Evolutionary conservation across 331 rosid species (phyloP).

Genomic region (Stylosanthes scabra): DNA sequence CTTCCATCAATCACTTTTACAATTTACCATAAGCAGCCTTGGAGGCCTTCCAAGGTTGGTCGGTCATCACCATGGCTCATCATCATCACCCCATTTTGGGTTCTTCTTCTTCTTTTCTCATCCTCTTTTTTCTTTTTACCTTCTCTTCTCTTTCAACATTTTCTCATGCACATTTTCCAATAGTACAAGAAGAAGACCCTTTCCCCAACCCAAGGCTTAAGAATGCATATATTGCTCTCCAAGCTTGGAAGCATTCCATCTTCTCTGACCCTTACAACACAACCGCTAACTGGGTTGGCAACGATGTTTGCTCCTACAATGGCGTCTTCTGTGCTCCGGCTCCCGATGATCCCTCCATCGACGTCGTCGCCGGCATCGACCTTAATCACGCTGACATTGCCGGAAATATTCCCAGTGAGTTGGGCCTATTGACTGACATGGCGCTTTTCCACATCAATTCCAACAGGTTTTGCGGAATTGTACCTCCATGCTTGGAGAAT

Average conservation of each 20-base stretch:
- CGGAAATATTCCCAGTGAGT: slow-evolving; percentile 58
- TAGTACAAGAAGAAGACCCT: neutral
- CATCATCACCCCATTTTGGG: slow-evolving; percentile 29
- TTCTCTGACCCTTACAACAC: slow-evolving; percentile 61
- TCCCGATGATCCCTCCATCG: slow-evolving; percentile 48
- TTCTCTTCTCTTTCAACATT: slow-evolving; percentile 34
- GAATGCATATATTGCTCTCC: slow-evolving; percentile 56
- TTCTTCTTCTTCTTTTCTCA: slow-evolving; percentile 4
- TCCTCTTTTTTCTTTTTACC: slow-evolving; percentile 5
- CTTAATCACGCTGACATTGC: slow-evolving; percentile 72
- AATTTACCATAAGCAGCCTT: slow-evolving; percentile 46
- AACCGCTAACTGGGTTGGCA: slow-evolving; percentile 64
- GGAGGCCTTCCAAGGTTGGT: slow-evolving; percentile 56
- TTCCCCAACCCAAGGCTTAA: slow-evolving; percentile 46
- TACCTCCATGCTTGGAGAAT: slow-evolving; percentile 49
- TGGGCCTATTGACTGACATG: slow-evolving; percentile 54
- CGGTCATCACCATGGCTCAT: slow-evolving; percentile 48
- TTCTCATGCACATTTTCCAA: slow-evolving; percentile 21
- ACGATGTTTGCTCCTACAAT: slow-evolving; percentile 66
- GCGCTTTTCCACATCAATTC: slow-evolving; percentile 70
- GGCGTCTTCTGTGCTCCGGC: slow-evolving; percentile 70
- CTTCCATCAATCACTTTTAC: neutral
- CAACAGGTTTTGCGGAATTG: slow-evolving; percentile 67
- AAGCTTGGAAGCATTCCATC: slow-evolving; percentile 59
- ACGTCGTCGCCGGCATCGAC: slow-evolving; percentile 71